These are phyloP conservation scores for Urostyla sp. DNA, from an alignment of 73 alveolate species.

Conservation along the genomic window DNA sequence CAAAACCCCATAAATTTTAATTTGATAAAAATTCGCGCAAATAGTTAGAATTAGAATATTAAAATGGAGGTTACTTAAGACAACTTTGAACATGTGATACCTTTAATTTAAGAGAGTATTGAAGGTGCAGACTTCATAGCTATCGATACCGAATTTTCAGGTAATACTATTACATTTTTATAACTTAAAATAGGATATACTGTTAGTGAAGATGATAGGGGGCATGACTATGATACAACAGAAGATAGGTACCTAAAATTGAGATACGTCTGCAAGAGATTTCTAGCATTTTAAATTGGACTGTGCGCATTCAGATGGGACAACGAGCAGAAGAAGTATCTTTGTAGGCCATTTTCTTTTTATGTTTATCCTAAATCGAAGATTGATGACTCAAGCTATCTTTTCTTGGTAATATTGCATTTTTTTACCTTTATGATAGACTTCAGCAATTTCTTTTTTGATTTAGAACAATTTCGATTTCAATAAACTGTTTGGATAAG, in stretches of 20 bases:
- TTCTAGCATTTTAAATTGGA: slow-evolving; percentile 62
- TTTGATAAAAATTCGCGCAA: too few relatives aligned
- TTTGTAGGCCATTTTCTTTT: slow-evolving; percentile 60
- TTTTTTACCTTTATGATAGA: slow-evolving; percentile 15
- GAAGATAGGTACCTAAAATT: slow-evolving; percentile 67
- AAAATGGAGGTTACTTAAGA: slow-evolving; percentile 53
- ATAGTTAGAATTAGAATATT: too few relatives aligned
- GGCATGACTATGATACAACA: slow-evolving; percentile 69
- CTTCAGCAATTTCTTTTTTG: slow-evolving; percentile 55
- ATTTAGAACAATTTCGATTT: slow-evolving; percentile 68
- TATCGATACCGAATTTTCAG: slow-evolving; percentile 63
- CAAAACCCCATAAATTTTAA: too few relatives aligned
- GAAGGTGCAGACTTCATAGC: slow-evolving; percentile 46
- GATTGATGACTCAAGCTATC: slow-evolving; percentile 1
- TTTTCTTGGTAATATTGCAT: slow-evolving; percentile 30
- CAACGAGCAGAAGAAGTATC: slow-evolving; percentile 36
- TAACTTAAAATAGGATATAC: slow-evolving; percentile 13
- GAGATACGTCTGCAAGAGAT: slow-evolving; percentile 21
- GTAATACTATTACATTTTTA: not conserved
- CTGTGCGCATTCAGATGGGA: slow-evolving; percentile 61
- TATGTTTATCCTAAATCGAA: slow-evolving; percentile 56
- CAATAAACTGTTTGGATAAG: slow-evolving; percentile 60
- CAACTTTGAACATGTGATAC: slow-evolving; percentile 15
- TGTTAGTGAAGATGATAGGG: slow-evolving; percentile 46
- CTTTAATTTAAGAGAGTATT: slow-evolving; percentile 36